Evolutionary conservation across 352 stramenopile genomes (phyloP).

Genomic region (Peronospora farinosa): DNA sequence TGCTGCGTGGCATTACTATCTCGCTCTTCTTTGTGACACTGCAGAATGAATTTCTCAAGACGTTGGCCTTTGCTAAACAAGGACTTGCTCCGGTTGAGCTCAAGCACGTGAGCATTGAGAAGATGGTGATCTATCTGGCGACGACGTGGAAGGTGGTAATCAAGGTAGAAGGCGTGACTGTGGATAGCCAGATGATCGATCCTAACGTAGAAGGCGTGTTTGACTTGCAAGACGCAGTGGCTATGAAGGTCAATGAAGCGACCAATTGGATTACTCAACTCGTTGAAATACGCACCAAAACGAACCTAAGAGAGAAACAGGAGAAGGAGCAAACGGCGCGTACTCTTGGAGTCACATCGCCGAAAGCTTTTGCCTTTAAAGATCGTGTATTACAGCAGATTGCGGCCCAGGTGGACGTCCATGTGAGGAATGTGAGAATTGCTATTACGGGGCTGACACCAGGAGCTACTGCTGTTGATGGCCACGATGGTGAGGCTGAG

Average conservation of each 20-base stretch:
- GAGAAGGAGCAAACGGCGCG: constrained; percentile 13
- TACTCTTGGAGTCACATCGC: constrained; percentile 1
- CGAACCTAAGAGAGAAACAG: constrained; percentile 28
- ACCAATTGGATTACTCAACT: constrained; percentile 33
- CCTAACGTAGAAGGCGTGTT: constrained; percentile 39
- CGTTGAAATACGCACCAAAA: constrained; percentile 33
- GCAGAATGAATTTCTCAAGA: constrained; percentile 44
- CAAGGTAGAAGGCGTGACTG: constrained; percentile 39
- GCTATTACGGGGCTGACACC: constrained; percentile 29
- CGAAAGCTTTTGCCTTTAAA: constrained; percentile 47
- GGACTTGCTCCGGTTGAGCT: constrained; percentile 44
- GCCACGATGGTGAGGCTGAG: constrained; percentile 21
- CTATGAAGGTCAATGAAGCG: constrained; percentile 52
- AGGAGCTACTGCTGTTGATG: constrained; percentile 21
- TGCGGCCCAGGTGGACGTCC: constrained; percentile 52
- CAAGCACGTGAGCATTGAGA: constrained; percentile 32
- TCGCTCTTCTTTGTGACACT: constrained; percentile 52
- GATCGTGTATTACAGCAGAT: constrained; percentile 57
- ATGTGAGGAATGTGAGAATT: constrained; percentile 40
- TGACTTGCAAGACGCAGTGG: constrained; percentile 40
- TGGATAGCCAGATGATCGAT: constrained; percentile 41
- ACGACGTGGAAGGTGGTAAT: constrained; percentile 52
- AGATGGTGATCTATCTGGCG: constrained; percentile 41
- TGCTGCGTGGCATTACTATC: constrained; percentile 42
- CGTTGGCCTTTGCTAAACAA: constrained; percentile 52